Evolutionary conservation across 805 yeast species (phyloP), one percentile per base, ranked within the genome.

Genomic region (Trichomonascus vanleenenianus): DNA sequence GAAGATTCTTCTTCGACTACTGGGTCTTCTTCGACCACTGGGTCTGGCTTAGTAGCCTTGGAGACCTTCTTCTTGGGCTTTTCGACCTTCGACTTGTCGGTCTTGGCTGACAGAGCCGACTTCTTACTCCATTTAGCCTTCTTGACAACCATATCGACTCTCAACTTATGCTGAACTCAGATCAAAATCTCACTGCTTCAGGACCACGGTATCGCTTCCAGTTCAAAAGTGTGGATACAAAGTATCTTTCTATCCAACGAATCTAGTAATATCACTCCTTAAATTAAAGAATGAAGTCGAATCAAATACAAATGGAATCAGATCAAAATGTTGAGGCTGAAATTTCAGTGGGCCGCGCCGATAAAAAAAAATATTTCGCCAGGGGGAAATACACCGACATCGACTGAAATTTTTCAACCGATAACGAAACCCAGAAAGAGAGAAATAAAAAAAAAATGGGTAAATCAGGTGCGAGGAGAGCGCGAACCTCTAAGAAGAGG

Each of bases 401-500:
- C n/a, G n/a, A 16, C 7, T 18, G 32, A 39, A 14, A 19, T 39
- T 15, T 27, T 27, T 22, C 11, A 6, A 11, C 25, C 3, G 8
- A 8, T 20, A n/a, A 39, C 14, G 22, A 37, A n/a, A n/a, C n/a
- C 34, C 12, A 19, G 27, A 36, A 6, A 18, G 12, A 39, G 32
- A n/a, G 5, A 8, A 39, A 16, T 8, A n/a, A 16, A 16, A 20
- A 18, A 36, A 19, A 25, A 22, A n/a, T 25, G 44, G 41, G 41
- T 7, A 22, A 16, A 39, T 14, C 38, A 9, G 38, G 38, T 6
- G 38, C 38, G 16, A 34, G 38, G 20, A 14, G 38, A 18, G 3
- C 38, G 12, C 16, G 41, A 27, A 39, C 32, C 12, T 75, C 72
- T 46, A 89, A 88, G 68, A 85, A 79, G 62, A 83, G 96, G 76